Evolutionary conservation across 2,329 filamentous ascomycete species (phyloP), one percentile per base, ranked within the genome.

Genomic region (Neofusicoccum parvum): DNA sequence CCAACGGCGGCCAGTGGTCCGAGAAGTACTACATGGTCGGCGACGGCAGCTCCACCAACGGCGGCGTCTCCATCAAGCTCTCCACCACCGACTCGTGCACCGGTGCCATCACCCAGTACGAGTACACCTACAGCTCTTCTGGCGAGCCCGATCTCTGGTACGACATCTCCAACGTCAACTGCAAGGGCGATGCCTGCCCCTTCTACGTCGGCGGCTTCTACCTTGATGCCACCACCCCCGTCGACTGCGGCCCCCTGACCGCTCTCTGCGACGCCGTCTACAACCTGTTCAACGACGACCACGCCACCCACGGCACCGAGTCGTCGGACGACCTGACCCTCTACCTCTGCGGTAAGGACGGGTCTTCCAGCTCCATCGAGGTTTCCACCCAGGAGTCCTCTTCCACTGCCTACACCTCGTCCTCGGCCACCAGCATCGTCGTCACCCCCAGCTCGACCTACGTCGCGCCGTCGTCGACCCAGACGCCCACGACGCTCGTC

Each of bases 21-120:
- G 56, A 66, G 49, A 20, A 49, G 43, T 62, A 66, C 49, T 79
- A 77, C 68, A 67, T 68, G 20, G 76, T 79, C 71, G 73, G 73
- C 68, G 75, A 73, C 68, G 48, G 70, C 12, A 41, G 69, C 20
- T 43, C 70, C 41, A 45, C 45, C 36, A 67, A 69, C 34, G 66
- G 68, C 9, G 78, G 77, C 65, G 69, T 78, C 14, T 80, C 78
- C 4, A 73, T 80, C 70, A 80, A 80, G 71, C 64, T 80, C 37
- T 75, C 75, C n/a, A 78, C 76, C 69, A 67, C 65, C 5, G 32
- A 71, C 11, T 10, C 72, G 36, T 76, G 74, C 72, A 73, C 71
- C 48, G 69, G 68, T 14, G 62, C 65, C 60, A 74, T 77, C 49
- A 72, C 72, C 0, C 78, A 80, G 64, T 67, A 79, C 49, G 78